Conservation (phyloP, 805 yeast genomes). For the Ogataea pilisensis region DNA sequence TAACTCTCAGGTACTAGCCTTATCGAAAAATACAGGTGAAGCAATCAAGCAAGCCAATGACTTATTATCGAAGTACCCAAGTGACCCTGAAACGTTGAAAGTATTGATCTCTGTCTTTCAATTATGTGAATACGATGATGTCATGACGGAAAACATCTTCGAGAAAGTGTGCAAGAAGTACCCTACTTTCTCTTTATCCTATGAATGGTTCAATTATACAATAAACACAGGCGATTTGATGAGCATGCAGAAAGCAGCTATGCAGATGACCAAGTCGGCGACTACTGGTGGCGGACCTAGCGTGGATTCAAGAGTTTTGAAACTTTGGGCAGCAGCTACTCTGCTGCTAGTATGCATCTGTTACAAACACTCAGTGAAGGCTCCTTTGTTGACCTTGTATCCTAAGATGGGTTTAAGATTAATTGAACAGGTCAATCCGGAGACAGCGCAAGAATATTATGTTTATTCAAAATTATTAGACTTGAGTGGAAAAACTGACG, state of each 20-base stretch:
- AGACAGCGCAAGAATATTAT: slow-evolving; percentile 61
- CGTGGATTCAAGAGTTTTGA: slow-evolving; percentile 32
- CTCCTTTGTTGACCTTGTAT: slow-evolving; percentile 46
- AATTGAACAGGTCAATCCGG: slow-evolving; percentile 36
- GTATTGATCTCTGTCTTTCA: slow-evolving; percentile 44
- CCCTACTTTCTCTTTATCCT: slow-evolving; percentile 43
- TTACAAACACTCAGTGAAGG: slow-evolving; percentile 34
- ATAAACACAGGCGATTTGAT: slow-evolving; percentile 43
- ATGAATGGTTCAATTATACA: slow-evolving; percentile 56
- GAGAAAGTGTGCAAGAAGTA: slow-evolving; percentile 57
- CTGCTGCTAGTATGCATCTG: slow-evolving; percentile 38
- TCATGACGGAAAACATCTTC: slow-evolving; percentile 41
- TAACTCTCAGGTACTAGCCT: slow-evolving; percentile 32
- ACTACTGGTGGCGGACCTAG: slow-evolving; percentile 11
- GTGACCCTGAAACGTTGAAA: slow-evolving; percentile 50
- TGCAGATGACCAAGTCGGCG: slow-evolving; percentile 35
- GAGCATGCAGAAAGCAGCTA: slow-evolving; percentile 52
- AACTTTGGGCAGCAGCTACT: slow-evolving; percentile 55
- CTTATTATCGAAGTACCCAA: slow-evolving; percentile 38
- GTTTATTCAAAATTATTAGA: slow-evolving; percentile 51
- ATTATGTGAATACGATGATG: slow-evolving; percentile 32
- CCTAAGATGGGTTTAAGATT: slow-evolving; percentile 60
- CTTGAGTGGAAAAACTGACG: slow-evolving; percentile 31
- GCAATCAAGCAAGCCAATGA: slow-evolving; percentile 32
- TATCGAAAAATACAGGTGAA: slow-evolving; percentile 30